Conservation (phyloP, 73 alveolate species). For the Paraurostyla sp. region DNA sequence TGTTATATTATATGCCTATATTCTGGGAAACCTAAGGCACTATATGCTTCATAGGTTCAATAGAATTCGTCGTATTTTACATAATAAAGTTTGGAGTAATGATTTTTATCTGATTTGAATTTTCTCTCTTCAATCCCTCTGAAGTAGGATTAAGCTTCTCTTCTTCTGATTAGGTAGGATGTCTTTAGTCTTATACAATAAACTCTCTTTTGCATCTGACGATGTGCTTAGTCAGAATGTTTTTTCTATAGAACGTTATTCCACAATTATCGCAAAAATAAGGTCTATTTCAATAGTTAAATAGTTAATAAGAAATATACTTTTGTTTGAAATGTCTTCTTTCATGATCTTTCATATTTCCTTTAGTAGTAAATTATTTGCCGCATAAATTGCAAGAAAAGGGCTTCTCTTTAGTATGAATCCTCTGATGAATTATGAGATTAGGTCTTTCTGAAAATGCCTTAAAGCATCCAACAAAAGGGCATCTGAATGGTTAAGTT, state of each 20-base stretch:
- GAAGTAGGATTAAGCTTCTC: no score
- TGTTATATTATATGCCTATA: no score
- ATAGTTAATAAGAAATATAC: not conserved
- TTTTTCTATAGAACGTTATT: conserved; percentile 43
- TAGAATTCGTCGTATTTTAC: no score
- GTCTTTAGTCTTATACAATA: no score
- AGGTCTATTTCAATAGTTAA: conserved; percentile 14
- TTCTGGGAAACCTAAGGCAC: no score
- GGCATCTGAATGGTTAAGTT: conserved; percentile 53
- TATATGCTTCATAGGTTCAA: no score
- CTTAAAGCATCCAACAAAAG: conserved; percentile 34
- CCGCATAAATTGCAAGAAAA: conserved; percentile 53
- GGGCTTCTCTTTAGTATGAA: conserved; percentile 60
- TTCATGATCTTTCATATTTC: conserved; percentile 65
- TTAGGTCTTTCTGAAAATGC: conserved; percentile 57
- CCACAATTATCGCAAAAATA: conserved; percentile 35
- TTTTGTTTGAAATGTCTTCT: conserved; percentile 47
- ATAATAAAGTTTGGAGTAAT: no score
- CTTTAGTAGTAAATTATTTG: conserved; percentile 63
- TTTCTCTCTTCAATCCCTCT: no score
- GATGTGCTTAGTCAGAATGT: conserved; percentile 28
- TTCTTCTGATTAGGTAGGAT: no score
- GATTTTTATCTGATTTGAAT: no score
- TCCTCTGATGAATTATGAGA: conserved; percentile 35
- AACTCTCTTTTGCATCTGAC: not conserved